Conservation (phyloP, 1,284 basidiomycete genomes). For the Naganishia albida region DNA sequence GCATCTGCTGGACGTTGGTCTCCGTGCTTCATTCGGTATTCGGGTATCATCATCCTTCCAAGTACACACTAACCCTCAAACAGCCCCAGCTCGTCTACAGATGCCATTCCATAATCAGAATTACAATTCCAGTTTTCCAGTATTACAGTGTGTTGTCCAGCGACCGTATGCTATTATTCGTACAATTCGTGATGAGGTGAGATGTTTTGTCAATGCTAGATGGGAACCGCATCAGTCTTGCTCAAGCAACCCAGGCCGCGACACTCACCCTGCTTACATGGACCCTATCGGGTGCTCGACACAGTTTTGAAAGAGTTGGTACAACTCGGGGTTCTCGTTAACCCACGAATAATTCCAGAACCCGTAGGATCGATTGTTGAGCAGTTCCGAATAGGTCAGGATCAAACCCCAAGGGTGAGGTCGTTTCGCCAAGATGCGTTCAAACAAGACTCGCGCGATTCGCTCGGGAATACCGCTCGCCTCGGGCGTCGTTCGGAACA, state of each 20-base stretch:
- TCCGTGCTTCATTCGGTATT: too few species aligned
- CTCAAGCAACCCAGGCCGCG: neutral
- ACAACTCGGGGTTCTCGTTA: slow-evolving; percentile 50
- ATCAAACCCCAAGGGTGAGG: slow-evolving; percentile 98
- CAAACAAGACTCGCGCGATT: slow-evolving; percentile 85
- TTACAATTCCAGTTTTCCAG: slow-evolving; percentile 14
- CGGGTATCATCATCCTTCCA: too few species aligned
- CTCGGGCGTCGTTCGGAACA: slow-evolving; percentile 63
- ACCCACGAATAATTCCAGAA: slow-evolving; percentile 55
- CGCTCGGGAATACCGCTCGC: slow-evolving; percentile 71
- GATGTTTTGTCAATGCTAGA: slow-evolving; percentile 18
- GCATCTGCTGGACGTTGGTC: too few species aligned
- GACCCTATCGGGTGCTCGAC: slow-evolving; percentile 22
- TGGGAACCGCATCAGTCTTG: neutral
- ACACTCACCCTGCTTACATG: slow-evolving; percentile 20
- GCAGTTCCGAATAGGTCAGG: slow-evolving; percentile 82
- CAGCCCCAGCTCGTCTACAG: too few species aligned
- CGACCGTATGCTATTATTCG: slow-evolving; percentile 23
- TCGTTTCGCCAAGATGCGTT: slow-evolving; percentile 87
- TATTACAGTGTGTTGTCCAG: slow-evolving; percentile 20
- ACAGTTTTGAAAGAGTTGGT: slow-evolving; percentile 41
- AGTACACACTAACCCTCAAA: too few species aligned
- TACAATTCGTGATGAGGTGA: slow-evolving; percentile 21
- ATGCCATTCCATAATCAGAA: slow-evolving; percentile 15
- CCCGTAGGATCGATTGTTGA: slow-evolving; percentile 51